Percentiles rank a stretch among this genome's conserved stretches.
Conservation (phyloP, 1,284 basidiomycete species). For the Trichosporon faecale region DNA sequence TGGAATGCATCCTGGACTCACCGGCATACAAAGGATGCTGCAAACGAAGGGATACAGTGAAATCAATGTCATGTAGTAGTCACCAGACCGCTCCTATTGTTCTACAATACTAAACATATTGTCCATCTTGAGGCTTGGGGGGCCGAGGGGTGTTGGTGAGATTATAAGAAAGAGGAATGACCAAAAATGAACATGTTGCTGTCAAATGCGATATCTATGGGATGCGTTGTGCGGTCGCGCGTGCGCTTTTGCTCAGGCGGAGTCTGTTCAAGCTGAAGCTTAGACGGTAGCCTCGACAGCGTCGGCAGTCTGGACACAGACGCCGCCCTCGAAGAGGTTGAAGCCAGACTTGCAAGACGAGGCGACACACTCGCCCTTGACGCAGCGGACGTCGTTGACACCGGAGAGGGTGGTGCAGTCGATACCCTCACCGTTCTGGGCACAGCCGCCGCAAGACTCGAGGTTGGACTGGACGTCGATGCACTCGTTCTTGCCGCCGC, state of each 20-base stretch:
- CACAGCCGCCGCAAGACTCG: constrained; percentile 64
- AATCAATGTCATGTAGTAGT: constrained; percentile 6
- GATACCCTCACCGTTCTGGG: constrained; percentile 58
- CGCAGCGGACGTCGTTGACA: constrained; percentile 39
- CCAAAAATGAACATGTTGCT: background rate
- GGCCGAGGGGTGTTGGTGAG: constrained; percentile 5
- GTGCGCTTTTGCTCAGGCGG: background rate
- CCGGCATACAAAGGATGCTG: background rate
- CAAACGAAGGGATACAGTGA: background rate
- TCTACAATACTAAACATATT: constrained; percentile 1
- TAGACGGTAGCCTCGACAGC: constrained; percentile 1
- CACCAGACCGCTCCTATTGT: constrained; percentile 6
- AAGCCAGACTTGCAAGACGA: constrained; percentile 22
- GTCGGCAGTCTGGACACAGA: constrained; percentile 13
- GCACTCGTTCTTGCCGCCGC: constrained; percentile 26
- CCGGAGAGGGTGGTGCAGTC: constrained; percentile 65
- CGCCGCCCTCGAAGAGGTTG: constrained; percentile 8
- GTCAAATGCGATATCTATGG: background rate
- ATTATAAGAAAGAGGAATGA: constrained; percentile 6
- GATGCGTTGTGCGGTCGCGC: background rate
- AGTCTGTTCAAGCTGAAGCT: background rate
- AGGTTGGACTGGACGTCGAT: constrained; percentile 24
- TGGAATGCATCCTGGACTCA: background rate
- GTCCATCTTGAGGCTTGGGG: constrained; percentile 3
- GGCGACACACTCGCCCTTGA: constrained; percentile 22